Conservation (phyloP, 345 rosid genomes). For the Citrus reticulata region DNA sequence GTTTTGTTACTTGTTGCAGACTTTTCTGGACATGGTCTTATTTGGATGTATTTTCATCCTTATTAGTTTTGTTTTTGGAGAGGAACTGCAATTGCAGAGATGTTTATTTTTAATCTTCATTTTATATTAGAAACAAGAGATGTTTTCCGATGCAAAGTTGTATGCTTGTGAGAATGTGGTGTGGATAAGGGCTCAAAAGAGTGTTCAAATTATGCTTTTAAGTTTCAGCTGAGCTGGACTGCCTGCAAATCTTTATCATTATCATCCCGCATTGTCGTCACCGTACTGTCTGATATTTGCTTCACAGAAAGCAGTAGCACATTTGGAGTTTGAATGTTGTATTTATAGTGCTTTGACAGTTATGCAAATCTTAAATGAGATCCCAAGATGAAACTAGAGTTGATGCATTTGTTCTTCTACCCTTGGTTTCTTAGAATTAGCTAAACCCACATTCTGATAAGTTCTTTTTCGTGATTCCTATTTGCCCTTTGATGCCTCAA, state of each 20-base stretch:
- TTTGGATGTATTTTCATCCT: neutral
- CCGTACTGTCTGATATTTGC: no score
- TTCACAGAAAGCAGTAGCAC: no score
- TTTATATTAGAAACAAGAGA: constrained; percentile 7
- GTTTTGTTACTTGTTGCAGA: constrained; percentile 7
- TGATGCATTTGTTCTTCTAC: no score
- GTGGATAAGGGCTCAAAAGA: neutral
- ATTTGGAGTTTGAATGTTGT: no score
- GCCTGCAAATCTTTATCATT: neutral
- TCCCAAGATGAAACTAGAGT: no score
- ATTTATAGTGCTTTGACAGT: no score
- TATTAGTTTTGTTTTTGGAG: constrained; percentile 20
- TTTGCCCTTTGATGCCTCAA: no score
- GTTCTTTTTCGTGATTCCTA: no score
- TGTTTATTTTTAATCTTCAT: neutral
- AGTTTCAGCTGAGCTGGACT: neutral
- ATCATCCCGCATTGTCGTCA: no score
- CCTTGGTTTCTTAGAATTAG: no score
- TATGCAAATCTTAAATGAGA: no score
- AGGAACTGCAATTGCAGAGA: constrained; percentile 1
- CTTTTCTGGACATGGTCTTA: neutral
- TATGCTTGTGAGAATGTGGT: neutral
- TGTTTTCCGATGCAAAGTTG: neutral
- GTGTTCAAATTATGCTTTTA: neutral
- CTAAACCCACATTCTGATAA: no score